Evolutionary conservation across 1,284 basidiomycete species (phyloP), one percentile per base, ranked within the genome.

Genomic region (Malassezia arunalokei): DNA sequence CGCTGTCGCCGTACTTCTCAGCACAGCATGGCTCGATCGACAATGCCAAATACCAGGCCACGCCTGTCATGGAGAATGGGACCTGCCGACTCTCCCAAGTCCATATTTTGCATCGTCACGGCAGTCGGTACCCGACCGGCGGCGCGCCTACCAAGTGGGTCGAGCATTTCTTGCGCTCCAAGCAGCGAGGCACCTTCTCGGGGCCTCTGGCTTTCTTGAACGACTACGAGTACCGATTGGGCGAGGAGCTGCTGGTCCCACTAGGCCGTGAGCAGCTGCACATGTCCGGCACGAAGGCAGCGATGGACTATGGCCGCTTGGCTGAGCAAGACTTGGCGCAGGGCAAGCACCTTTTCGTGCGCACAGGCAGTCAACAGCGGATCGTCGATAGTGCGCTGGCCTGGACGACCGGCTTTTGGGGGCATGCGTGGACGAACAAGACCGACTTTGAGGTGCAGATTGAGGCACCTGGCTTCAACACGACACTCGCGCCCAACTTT

Each of bases 61-160:
- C 64, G 7, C 64, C 64, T 2, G 40, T 24, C 3, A 8, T 49
- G 7, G 24, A 47, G 9, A 42, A 53, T 1, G 58, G 57, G 6
- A 29, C 47, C 15, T 73, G 70, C 55, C 35, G 28, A 12, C 51
- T 71, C 38, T 43, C 51, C 9, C 62, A 69, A 44, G 67, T 65
- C 8, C 70, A 73, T 46, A 68, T 70, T 35, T 56, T 73, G 11
- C 68, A 71, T 35, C 65, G 69, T 11, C 70, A 73, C 47, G 70
- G 70, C 9, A 51, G 65, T 5, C 57, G 70, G 7, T 73, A 73
- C 43, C 70, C 70, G 0, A 68, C 63, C 5, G 52, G 56, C 0
- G 57, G 58, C 46, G 35, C 51, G 33, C 47, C 50, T 17, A 44
- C 55, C 8, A 15, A 45, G 42, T 47, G 40, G 6, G 47, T 53